Conservation (phyloP, 495 filamentous ascomycete genomes). For the Hamigera avellanea region DNA sequence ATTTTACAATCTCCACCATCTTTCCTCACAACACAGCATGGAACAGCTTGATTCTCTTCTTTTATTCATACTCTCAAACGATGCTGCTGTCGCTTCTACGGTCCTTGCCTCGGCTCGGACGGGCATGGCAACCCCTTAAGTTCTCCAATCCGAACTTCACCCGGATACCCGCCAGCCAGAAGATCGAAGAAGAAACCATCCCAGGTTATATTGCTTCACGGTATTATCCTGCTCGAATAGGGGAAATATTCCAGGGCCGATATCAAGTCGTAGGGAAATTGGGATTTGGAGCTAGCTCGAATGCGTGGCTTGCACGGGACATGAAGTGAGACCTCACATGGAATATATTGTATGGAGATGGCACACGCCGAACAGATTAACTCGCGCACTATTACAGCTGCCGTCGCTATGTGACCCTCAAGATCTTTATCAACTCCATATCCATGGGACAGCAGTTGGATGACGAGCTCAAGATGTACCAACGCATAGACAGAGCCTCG, state of each 20-base stretch:
- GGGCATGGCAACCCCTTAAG: neutral
- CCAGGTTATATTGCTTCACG: constrained; percentile 9
- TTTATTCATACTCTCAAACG: too few species aligned
- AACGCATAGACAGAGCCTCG: constrained; percentile 9
- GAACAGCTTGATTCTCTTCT: neutral
- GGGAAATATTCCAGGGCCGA: constrained; percentile 15
- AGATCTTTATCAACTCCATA: constrained; percentile 19
- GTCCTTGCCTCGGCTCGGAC: neutral
- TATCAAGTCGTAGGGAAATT: constrained; percentile 19
- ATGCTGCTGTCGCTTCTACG: neutral
- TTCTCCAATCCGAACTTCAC: constrained; percentile 1
- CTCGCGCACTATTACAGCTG: constrained; percentile 10
- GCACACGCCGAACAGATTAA: too few species aligned
- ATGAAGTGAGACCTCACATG: constrained; percentile 15
- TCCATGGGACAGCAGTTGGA: constrained; percentile 16
- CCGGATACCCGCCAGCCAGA: neutral
- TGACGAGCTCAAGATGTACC: constrained; percentile 24
- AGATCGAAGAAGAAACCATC: constrained; percentile 1
- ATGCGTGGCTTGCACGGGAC: constrained; percentile 24
- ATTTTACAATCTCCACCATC: neutral
- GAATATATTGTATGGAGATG: neutral
- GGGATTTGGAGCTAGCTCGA: constrained; percentile 22
- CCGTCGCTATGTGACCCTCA: constrained; percentile 21
- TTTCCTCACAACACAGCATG: neutral
- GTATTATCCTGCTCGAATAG: constrained; percentile 17